A percentile compares a stretch with the other conserved stretches of the same genome.
These are phyloP conservation scores for Lodderomyces beijingensis DNA, from an alignment of 1,139 yeast genomes.

Conservation along the genomic window DNA sequence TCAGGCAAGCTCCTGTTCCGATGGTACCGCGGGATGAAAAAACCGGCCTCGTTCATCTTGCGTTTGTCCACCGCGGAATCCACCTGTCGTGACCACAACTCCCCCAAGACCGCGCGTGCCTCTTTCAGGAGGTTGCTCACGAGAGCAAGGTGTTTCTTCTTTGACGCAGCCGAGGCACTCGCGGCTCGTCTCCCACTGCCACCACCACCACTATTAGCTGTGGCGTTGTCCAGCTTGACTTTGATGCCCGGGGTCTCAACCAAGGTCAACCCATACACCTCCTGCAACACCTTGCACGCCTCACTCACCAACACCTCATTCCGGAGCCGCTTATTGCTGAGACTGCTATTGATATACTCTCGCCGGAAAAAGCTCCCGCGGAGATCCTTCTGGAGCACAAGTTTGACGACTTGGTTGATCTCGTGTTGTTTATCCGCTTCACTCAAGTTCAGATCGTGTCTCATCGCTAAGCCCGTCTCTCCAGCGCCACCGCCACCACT, in stretches of 20 bases:
- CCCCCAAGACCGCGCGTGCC: slow-evolving; percentile 20
- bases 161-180: neutral
- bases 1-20: slow-evolving; percentile 13
- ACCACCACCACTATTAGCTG: neutral
- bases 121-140: slow-evolving; percentile 18
- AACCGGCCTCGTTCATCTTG: slow-evolving; percentile 12
- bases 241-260: slow-evolving; percentile 16
- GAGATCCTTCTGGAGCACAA: slow-evolving; percentile 22
- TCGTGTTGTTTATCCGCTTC: slow-evolving; percentile 10
- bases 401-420: slow-evolving; percentile 20
- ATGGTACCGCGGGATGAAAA: slow-evolving; percentile 15
- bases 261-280: slow-evolving; percentile 30
- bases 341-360: slow-evolving; percentile 21
- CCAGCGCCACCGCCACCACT: neutral
- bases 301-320: slow-evolving; percentile 17
- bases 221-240: slow-evolving; percentile 6
- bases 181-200: neutral
- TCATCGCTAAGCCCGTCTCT: neutral
- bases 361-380: slow-evolving; percentile 23
- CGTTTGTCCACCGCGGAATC: slow-evolving; percentile 3
- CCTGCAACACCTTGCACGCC: slow-evolving; percentile 19
- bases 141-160: slow-evolving; percentile 16
- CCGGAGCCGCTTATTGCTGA: slow-evolving; percentile 13
- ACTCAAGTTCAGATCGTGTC: neutral
- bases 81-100: slow-evolving; percentile 17